Conservation (phyloP, 1,139 yeast species). For the Diutina neorugosa region DNA sequence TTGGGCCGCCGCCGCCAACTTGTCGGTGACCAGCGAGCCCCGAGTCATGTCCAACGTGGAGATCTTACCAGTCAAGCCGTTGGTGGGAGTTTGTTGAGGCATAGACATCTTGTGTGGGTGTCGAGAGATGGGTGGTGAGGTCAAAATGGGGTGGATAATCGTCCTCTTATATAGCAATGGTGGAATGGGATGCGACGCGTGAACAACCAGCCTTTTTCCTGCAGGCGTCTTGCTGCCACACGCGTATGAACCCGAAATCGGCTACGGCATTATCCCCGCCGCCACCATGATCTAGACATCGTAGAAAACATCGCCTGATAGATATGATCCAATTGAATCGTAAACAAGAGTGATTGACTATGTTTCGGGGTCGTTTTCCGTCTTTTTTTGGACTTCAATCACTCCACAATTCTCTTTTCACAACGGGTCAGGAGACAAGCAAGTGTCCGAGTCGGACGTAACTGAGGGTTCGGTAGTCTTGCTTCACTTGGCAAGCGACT, state of each 20-base stretch:
- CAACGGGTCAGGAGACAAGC: too few relatives aligned
- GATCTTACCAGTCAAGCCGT: conserved; percentile 37
- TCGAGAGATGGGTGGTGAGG: not conserved
- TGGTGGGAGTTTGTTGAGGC: conserved; percentile 32
- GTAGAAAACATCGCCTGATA: too few relatives aligned
- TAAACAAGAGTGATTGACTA: too few relatives aligned
- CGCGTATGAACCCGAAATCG: not conserved
- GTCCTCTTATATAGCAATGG: not conserved
- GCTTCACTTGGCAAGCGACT: not conserved
- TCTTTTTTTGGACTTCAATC: too few relatives aligned
- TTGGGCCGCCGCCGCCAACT: conserved; percentile 34
- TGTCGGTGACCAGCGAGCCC: conserved; percentile 31
- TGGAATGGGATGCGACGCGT: not conserved
- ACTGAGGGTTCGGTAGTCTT: not conserved
- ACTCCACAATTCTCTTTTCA: too few relatives aligned
- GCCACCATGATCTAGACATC: too few relatives aligned
- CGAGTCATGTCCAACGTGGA: conserved; percentile 26
- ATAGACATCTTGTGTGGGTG: conserved; percentile 14
- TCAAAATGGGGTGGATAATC: not conserved
- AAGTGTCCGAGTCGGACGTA: not conserved
- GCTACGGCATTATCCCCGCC: not conserved
- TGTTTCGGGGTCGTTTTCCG: too few relatives aligned
- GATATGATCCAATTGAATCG: too few relatives aligned
- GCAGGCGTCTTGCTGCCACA: not conserved
- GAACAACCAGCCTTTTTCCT: conserved; percentile 1